Base-by-base conservation (phyloP, 2,329 filamentous ascomycete genomes). In the Ophiostoma ulmi region DNA sequence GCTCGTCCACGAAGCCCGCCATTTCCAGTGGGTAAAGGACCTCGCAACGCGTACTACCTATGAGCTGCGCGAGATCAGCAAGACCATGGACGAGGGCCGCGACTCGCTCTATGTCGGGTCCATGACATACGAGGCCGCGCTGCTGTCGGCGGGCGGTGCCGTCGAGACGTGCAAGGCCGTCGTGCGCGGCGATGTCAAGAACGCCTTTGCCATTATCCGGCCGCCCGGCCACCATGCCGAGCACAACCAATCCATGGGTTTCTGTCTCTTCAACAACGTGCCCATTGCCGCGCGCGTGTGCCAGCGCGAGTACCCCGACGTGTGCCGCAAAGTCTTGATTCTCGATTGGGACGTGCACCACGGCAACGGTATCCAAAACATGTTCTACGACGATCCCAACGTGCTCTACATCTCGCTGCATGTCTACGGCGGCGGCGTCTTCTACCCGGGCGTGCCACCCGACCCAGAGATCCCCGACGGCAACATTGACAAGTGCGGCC, bases 191-290 rank as follows among this genome's bases (percentile, higher is more conserved):
- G 86, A 88, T 71, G 91, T 97, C 69, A 97, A 96, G 79, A 99
- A 99, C 77, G 93, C 92, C 0, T 95, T 99, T 78, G 95, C 95
- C 0, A 90, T 99, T 52, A 97, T 99, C 76, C 88, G 95, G 17
- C 95, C 95, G 1, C 95, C 95, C 0, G 95, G 95, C 0, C 95
- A 99, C 77, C 95, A 99, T 79, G 95, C 95, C 0, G 95, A 99
- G 78, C 89, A 88, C 71, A 86, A 95, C 76, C 84, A 89, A 48
- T 87, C 94, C 0, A 95, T 97, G 86, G 95, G 95, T 0, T 99
- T 99, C 77, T 99, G 95, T 78, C 87, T 98, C 72, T 98, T 98
- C 82, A 97, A 99, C 81, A 99, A 99, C 77, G 95, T 98, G 3
- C 93, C 92, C 26, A 91, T 99, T 72, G 94, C 94, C 1, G 90